These are phyloP conservation scores for Fraxinus albicans DNA, from an alignment of 305 asterid genomes.

Conservation along the genomic window DNA sequence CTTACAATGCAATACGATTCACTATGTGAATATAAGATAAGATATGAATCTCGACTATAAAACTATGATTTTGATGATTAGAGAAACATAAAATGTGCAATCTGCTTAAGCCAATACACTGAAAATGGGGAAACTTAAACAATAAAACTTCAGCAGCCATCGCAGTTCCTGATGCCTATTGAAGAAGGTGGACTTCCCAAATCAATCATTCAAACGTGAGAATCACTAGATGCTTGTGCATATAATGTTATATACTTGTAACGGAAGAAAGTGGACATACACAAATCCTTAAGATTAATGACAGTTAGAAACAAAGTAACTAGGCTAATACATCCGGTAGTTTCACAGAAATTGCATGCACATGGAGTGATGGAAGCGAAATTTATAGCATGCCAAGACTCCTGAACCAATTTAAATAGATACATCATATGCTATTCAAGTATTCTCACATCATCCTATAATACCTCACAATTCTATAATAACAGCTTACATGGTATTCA, in stretches of 20 bases:
- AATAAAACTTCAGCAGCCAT: not conserved
- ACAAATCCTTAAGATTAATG: not conserved
- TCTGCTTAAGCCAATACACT: not conserved
- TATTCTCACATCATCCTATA: not conserved
- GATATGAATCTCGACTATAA: not conserved
- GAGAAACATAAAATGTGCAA: not conserved
- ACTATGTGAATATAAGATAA: not conserved
- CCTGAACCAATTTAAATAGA: not conserved
- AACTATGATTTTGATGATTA: not conserved
- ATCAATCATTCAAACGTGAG: not conserved
- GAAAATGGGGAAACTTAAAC: not conserved
- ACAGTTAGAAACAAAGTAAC: not conserved
- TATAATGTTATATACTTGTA: not conserved
- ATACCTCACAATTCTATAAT: not conserved
- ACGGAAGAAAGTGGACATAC: not conserved
- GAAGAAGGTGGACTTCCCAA: not conserved
- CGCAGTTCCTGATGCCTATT: not conserved
- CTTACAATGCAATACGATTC: not conserved
- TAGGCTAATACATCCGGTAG: not conserved
- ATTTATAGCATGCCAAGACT: not conserved
- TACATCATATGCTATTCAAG: not conserved
- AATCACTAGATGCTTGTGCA: not conserved
- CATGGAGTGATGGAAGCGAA: not conserved
- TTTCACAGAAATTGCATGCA: not conserved
- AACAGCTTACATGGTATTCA: not conserved